Percentiles rank a stretch among this genome's conserved stretches.
Evolutionary conservation across 345 rosid species (phyloP).

Genomic region (Chamaenerion angustifolium): DNA sequence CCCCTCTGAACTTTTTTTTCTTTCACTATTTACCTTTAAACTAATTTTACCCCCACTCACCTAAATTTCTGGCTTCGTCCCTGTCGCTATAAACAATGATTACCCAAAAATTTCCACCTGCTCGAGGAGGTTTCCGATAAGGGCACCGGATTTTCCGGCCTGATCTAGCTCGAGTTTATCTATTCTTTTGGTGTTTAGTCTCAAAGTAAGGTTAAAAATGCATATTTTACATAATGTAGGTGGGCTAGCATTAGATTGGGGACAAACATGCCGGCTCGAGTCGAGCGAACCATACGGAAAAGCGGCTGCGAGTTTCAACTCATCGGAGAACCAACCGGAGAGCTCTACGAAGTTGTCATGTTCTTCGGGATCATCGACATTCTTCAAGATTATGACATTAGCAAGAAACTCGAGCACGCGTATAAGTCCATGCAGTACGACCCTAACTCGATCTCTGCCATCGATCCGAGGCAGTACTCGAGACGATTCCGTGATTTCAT

Average conservation of each 20-base stretch:
- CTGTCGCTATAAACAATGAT: too few relatives aligned
- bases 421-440: constrained; percentile 80
- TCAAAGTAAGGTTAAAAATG: too few relatives aligned
- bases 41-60: too few relatives aligned
- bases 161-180: too few relatives aligned
- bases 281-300: constrained; percentile 58
- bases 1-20: too few relatives aligned
- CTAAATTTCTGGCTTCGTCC: too few relatives aligned
- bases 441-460: constrained; percentile 72
- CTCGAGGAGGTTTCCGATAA: too few relatives aligned
- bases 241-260: constrained; percentile 72
- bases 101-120: too few relatives aligned
- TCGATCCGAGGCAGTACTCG: constrained; percentile 74
- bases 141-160: too few relatives aligned
- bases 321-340: constrained; percentile 68
- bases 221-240: constrained; percentile 15
- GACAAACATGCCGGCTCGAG: constrained; percentile 62
- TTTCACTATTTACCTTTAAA: too few relatives aligned
- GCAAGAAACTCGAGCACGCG: constrained; percentile 87
- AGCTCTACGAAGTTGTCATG: constrained; percentile 63
- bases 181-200: too few relatives aligned
- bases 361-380: constrained; percentile 84
- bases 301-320: constrained; percentile 42
- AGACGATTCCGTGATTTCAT: constrained; percentile 76
- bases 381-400: constrained; percentile 83